Percentiles rank a stretch among this genome's conserved stretches.
phyloP scores from a whole-genome alignment of 768 basidiomycete genomes.

The Suillus decipiens region DNA sequence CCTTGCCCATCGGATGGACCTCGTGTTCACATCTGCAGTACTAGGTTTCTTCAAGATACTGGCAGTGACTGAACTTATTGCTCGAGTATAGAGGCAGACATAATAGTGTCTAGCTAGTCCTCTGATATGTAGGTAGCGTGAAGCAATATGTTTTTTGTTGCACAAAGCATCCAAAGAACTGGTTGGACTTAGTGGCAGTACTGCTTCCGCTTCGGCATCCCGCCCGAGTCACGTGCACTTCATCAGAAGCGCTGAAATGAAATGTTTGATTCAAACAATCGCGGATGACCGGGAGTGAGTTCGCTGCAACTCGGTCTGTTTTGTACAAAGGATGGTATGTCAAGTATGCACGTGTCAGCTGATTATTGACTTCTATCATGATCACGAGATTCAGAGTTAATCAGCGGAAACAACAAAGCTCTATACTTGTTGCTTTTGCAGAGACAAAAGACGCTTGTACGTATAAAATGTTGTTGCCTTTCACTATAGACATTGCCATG shows the following conservation, averaged over 20 bases:
- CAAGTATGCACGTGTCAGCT: not conserved
- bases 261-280: slow-evolving; percentile 4
- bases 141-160: slow-evolving; percentile 6
- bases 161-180: not conserved
- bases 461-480: slow-evolving; percentile 6
- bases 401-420: not conserved
- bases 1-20: not conserved
- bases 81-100: slow-evolving; percentile 6
- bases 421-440: not conserved
- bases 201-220: not conserved
- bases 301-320: not conserved
- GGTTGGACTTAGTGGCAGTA: not conserved
- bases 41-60: not conserved
- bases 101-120: not conserved
- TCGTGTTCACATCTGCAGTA: not conserved
- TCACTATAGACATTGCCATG: slow-evolving; percentile 5
- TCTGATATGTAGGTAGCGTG: slow-evolving; percentile 4
- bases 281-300: slow-evolving; percentile 5
- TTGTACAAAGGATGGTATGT: slow-evolving; percentile 2
- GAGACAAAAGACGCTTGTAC: slow-evolving; percentile 8
- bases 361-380: slow-evolving; percentile 1
- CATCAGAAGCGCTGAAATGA: slow-evolving; percentile 7
- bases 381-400: slow-evolving; percentile 1
- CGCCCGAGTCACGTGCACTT: slow-evolving; percentile 4
- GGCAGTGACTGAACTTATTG: not conserved